Base-by-base conservation (phyloP, 305 asterid genomes). In the Coffea humblotiana region DNA sequence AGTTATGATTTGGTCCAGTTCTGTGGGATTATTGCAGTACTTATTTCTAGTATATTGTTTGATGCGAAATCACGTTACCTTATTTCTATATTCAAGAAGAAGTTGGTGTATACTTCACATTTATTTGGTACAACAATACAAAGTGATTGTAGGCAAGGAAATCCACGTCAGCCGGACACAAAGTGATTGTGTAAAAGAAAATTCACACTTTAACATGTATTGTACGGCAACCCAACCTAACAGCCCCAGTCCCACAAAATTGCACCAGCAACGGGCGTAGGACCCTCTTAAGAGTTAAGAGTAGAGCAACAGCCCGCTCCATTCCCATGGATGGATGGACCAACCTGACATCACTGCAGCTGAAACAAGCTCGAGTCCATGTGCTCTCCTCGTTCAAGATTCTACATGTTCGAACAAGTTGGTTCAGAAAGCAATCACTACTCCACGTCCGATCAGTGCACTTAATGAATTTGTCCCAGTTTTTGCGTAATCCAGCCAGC, bases 331-430 rank as follows among this genome's bases (percentile, higher is more conserved):
- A 40, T 40, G 43, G 43, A 40, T 72, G 66, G 54, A 76, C 64
- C 63, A 77, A 79, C 21, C 71, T 78, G 76, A 52, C 83, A 84
- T 82, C 75, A 66, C 18, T 66, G 71, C 52, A 60, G 72, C 77
- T 66, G 84, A 25, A 76, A 23, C 80, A 12, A 49, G 82, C 85
- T 75, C 77, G 82, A 77, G 80, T 82, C 84, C 91, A 88, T 86
- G 90, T 88, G 90, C 82, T 75, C 43, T 10, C 65, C 72, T 9
- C 73, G 45, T 78, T 74, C 78, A 54, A 73, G 56, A 65, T 64
- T 63, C 69, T 32, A 18, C 27, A 71, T 18, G 43, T 68, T 32
- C 54, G 43, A 72, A 76, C 72, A 52, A 75, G 27, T 80, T 66
- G 47, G 67, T 73, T 15, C 21, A 21, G 40, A 47, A 60, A 67